Evolutionary conservation across 2,329 filamentous ascomycete genomes (phyloP).

Genomic region (Aspergillus proliferans): DNA sequence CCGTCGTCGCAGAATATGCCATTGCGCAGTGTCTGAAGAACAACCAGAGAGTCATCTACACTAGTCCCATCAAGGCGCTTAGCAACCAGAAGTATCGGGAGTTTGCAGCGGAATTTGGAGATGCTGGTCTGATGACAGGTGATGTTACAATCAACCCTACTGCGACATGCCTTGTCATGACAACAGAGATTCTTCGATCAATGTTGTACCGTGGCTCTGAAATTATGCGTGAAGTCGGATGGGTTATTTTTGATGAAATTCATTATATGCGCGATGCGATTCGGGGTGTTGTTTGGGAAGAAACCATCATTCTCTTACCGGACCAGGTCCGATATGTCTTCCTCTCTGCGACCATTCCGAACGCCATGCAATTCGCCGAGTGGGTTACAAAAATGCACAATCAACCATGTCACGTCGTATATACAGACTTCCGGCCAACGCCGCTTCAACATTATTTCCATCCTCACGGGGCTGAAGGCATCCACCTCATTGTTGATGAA

Average conservation of each 20-base stretch:
- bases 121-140: slow-evolving; percentile 96
- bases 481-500: slow-evolving; percentile 91
- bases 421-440: slow-evolving; percentile 96
- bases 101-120: slow-evolving; percentile 90
- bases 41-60: slow-evolving; percentile 98
- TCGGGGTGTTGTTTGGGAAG: slow-evolving; percentile 96
- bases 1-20: slow-evolving; percentile 95
- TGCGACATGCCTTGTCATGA: slow-evolving; percentile 97
- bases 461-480: slow-evolving; percentile 84
- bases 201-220: slow-evolving; percentile 98
- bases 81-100: slow-evolving; percentile 99
- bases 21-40: slow-evolving; percentile 95
- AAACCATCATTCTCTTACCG: slow-evolving; percentile 94
- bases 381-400: slow-evolving; percentile 98
- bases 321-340: slow-evolving; percentile 99
- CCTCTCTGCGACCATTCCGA: slow-evolving; percentile 94
- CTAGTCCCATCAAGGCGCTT: slow-evolving; percentile 95
- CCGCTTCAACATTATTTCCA: slow-evolving; percentile 98
- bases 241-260: slow-evolving; percentile 98
- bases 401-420: slow-evolving; percentile 97
- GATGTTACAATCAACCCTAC: slow-evolving; percentile 99
- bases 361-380: slow-evolving; percentile 98
- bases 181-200: slow-evolving; percentile 95
- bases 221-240: slow-evolving; percentile 98
- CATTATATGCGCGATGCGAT: slow-evolving; percentile 96